Base-by-base conservation (phyloP, 257 asterid species). In the Echium plantagineum region DNA sequence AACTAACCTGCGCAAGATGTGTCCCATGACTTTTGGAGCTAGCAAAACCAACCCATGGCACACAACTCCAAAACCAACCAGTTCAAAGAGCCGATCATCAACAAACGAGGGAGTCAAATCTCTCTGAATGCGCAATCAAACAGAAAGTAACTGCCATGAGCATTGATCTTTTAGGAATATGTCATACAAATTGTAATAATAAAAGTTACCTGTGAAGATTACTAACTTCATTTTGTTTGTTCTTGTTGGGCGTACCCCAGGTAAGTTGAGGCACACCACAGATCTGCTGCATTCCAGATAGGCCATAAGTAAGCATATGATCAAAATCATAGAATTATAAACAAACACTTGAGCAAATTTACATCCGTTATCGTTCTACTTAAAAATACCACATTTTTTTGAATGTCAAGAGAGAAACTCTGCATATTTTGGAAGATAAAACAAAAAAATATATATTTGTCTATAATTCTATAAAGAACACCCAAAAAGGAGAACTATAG, bases 51-150 rank as follows among this genome's bases (percentile, higher is more conserved):
- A 71, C 42, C 98, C 95, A 55, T 88, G 97, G 95, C 97, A 85
- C 57, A 90, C 97, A 69, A 85, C 83, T 81, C 85, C 79, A 73
- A 88, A 85, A 57, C 97, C 98, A 67, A 89, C 97, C 49, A 93
- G 72, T 74, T 88, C 96, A 21, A 93, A 70, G 52, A 78, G 64
- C 52, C 97, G 94, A 64, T 88, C 94, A 52, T 88, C 98, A 30
- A 88, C 94, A 19, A 57, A 85, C 4, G 95, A 94, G 5, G 90
- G 72, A 62, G 94, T 85, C 77, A 91, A 74, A 62, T 78, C 86
- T 55, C 82, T 83, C 96, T 87, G 83, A 28, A 66, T 61, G 63
- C 60, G 69, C 26, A 69, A 15, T 30, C 24, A 63, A 67, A 68
- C 65, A 64, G 15, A n/a, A 62, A 47, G 28, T 9, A 42, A 10